These are phyloP conservation scores for Zygoascus sp. DNA, from an alignment of 1,139 yeast species.

Conservation along the genomic window DNA sequence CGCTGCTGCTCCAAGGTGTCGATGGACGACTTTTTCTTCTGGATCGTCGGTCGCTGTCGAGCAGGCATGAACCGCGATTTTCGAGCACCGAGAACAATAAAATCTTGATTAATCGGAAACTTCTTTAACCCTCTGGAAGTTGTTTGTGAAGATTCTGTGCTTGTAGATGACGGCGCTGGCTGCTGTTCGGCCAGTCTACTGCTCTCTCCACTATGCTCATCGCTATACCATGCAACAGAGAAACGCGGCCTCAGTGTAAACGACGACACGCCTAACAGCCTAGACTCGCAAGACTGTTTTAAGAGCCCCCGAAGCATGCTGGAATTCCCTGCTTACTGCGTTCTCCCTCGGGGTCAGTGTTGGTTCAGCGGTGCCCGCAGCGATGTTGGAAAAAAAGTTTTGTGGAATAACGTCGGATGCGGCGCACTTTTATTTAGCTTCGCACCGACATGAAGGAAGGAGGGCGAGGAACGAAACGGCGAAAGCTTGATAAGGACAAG, in stretches of 20 bases:
- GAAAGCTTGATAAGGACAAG: neutral
- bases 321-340: too few species aligned
- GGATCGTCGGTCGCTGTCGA: constrained; percentile 16
- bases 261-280: neutral
- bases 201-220: neutral
- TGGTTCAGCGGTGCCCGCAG: too few species aligned
- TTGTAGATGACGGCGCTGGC: too few species aligned
- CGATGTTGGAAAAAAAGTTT: constrained; percentile 1
- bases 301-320: neutral
- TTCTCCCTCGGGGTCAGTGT: too few species aligned
- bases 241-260: neutral
- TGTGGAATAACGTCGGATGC: neutral
- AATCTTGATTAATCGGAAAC: constrained; percentile 13
- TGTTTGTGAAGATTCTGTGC: too few species aligned
- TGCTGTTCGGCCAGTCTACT: neutral
- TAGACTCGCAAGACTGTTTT: neutral
- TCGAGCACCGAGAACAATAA: constrained; percentile 29
- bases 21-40: constrained; percentile 14
- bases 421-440: neutral
- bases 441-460: neutral
- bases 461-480: neutral
- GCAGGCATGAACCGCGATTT: constrained; percentile 27
- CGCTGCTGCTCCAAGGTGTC: constrained; percentile 28
- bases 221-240: neutral
- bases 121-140: neutral